phyloP scores from a whole-genome alignment of 106 monocot species.

The Apostasia shenzhenica region DNA sequence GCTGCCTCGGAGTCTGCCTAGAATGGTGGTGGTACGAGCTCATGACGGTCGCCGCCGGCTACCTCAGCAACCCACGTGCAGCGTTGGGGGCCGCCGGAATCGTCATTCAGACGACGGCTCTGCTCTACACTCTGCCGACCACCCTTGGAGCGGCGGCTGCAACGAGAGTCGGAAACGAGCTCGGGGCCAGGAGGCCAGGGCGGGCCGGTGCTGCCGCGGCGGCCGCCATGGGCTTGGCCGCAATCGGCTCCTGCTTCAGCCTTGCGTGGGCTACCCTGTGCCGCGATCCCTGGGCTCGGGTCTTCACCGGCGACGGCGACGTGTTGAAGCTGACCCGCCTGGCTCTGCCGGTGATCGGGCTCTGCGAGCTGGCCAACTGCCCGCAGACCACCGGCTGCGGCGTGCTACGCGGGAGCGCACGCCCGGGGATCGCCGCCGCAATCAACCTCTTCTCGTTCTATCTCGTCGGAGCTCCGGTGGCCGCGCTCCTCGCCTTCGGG shows the following conservation, averaged over 20 bases:
- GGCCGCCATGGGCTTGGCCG: constrained; percentile 26
- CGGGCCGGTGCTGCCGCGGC: constrained; percentile 20
- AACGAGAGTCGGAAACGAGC: constrained; percentile 46
- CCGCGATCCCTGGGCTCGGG: constrained; percentile 28
- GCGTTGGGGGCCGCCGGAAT: constrained; percentile 34
- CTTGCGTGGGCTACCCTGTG: constrained; percentile 28
- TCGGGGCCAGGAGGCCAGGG: constrained; percentile 37
- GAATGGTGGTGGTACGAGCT: constrained; percentile 61
- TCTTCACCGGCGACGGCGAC: constrained; percentile 32
- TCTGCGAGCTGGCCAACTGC: constrained; percentile 49
- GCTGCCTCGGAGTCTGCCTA: constrained; percentile 38
- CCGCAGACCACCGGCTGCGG: constrained; percentile 48
- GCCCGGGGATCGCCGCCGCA: constrained; percentile 20
- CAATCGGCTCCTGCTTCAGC: constrained; percentile 20
- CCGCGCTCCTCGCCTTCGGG: constrained; percentile 20
- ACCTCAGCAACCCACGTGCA: constrained; percentile 28
- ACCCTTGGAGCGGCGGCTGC: constrained; percentile 34
- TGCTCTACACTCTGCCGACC: constrained; percentile 46
- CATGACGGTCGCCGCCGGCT: constrained; percentile 51
- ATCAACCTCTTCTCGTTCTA: constrained; percentile 44
- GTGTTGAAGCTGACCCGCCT: constrained; percentile 19
- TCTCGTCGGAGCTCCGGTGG: constrained; percentile 36
- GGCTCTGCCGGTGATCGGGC: constrained; percentile 31
- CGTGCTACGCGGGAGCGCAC: constrained; percentile 34
- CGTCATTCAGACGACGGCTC: constrained; percentile 49